Base-by-base conservation (phyloP, 495 filamentous ascomycete genomes). In the Acidiella bohemica region DNA sequence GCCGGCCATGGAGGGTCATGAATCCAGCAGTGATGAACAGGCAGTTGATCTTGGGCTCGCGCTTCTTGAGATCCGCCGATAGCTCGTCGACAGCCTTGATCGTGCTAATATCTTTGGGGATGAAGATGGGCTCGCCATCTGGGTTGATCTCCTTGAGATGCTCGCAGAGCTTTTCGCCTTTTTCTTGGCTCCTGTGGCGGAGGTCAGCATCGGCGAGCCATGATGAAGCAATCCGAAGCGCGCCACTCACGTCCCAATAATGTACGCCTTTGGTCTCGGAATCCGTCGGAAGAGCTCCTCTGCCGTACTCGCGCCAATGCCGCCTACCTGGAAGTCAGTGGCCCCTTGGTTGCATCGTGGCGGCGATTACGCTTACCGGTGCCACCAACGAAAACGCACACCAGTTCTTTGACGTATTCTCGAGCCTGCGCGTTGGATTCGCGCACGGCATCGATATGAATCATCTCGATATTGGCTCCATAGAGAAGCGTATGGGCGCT, bases 41-140 rank as follows among this genome's bases (percentile, higher is more conserved):
- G 1, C 83, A 48, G 48, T 84, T 76, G 46, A 84, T 58, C 13
- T 49, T 53, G n/a, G 51, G 49, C 44, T 82, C 77, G 28, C 67
- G 65, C 0, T 41, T 40, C 45, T 63, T 61, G 35, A 84, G 76
- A 29, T 73, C 62, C 1, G 56, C 45, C 42, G 74, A 82, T 3
- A 71, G 59, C 3, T 66, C 54, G 54, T 83, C 79, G n/a, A 80
- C 77, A 18, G 60, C 65, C 1, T 52, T 53, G 0, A 84, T 59
- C 3, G 80, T 55, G 10, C 67, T 70, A 5, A 77, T 51, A 43
- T 84, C 78, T 5, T 63, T 60, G 35, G 66, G 57, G 39, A 80
- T 54, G 53, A 79, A 84, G 37, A 42, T 51, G 48, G 72, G 64
- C 19, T 65, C 38, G 3, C 72, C 74, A 0, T 52, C 54, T 0